Evolutionary conservation across 257 asterid species (phyloP), one percentile per base, ranked within the genome.

Genomic region (Echium plantagineum): DNA sequence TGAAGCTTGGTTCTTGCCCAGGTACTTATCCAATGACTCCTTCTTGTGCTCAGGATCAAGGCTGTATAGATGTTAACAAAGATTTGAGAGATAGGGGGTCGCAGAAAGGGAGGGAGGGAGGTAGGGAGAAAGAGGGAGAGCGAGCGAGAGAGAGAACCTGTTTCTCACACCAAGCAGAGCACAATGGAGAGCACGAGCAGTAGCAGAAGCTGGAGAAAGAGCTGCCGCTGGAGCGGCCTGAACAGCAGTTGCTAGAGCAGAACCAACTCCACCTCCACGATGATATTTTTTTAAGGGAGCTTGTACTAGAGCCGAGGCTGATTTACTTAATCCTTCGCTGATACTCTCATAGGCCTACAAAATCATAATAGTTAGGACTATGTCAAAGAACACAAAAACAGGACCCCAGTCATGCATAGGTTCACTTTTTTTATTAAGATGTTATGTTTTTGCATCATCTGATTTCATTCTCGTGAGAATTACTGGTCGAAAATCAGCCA

Each of bases 181-280:
- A 71, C 76, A 89, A 72, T 86, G 94, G 64, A 86, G 56, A 35
- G 99, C 99, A 35, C 87, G 87, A 63, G 80, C 95, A 72, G 94
- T 70, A 66, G 94, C 97, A 72, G 97, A 75, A 73, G 94, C 95
- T 17, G 97, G 99, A 77, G 99, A 95, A 52, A 93, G 72, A 28
- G 94, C 99, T 64, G 99, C 99, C 24, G 83, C 91, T 59, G 99
- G 99, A 70, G 89, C 87, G 73, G 85, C 89, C 80, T 81, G 88
- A 73, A 81, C 87, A 48, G 85, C 97, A 52, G 85, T 79, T 26
- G 78, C 87, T 75, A 93, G 74, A 78, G 94, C 89, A 61, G 95
- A 77, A 17, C 97, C 96, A 64, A 93, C 58, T 38, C 95, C 80
- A 65, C 83, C 94, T 69, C 94, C 97, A 52, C 94, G 85, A 65